A percentile compares a stretch with the other conserved stretches of the same genome.
phyloP scores from a whole-genome alignment of 352 stramenopile species.

The Phytophthora europaea region DNA sequence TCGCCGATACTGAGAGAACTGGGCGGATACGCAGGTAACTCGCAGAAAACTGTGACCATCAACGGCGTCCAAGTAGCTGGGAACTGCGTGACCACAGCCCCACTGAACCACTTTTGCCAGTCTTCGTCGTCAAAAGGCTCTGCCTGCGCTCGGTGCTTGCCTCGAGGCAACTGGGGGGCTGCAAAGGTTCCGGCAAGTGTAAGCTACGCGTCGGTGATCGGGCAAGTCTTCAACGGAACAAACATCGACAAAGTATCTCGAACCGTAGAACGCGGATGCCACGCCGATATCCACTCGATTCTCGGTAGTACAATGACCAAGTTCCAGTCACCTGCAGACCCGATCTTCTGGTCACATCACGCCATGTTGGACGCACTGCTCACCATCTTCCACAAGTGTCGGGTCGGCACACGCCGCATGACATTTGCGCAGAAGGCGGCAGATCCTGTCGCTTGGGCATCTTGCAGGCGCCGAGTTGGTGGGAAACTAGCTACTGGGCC shows the following conservation, averaged over 20 bases:
- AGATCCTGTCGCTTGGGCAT: constrained; percentile 52
- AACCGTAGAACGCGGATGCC: constrained; percentile 49
- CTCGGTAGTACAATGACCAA: constrained; percentile 57
- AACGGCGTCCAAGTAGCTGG: constrained; percentile 47
- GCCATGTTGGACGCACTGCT: constrained; percentile 68
- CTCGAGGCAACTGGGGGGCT: constrained; percentile 49
- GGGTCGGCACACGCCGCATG: constrained; percentile 49
- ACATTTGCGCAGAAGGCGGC: constrained; percentile 56
- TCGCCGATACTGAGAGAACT: constrained; percentile 52
- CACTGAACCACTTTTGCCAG: constrained; percentile 71
- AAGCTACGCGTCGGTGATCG: constrained; percentile 52
- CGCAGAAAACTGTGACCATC: constrained; percentile 39
- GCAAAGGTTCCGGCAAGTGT: constrained; percentile 40
- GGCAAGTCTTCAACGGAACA: constrained; percentile 49
- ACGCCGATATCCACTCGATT: constrained; percentile 61
- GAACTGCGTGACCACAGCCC: constrained; percentile 42
- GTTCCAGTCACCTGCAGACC: constrained; percentile 58
- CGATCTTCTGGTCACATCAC: constrained; percentile 80
- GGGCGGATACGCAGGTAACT: constrained; percentile 32
- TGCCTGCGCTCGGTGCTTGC: constrained; percentile 51
- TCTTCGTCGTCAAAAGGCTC: constrained; percentile 9
- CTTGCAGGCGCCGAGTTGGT: constrained; percentile 42
- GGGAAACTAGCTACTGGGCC: constrained; percentile 23
- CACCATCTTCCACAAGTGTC: constrained; percentile 76
- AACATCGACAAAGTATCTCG: constrained; percentile 64